Base-by-base conservation (phyloP, 352 stramenopile species). In the Peronospora belbahrii region DNA sequence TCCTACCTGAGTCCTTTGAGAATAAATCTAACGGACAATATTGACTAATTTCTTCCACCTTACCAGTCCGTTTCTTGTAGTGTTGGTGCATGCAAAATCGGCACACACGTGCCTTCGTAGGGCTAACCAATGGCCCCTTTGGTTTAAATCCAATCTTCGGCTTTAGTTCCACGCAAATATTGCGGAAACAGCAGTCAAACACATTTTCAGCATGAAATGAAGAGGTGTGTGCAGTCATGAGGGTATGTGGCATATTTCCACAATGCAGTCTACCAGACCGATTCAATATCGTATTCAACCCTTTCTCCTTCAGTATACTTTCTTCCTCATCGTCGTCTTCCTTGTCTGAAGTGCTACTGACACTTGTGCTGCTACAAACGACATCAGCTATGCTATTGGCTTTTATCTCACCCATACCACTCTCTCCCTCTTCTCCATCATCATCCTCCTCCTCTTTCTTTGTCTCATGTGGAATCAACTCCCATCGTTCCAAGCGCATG, bases 11-110 rank as follows among this genome's bases (percentile, higher is more conserved):
- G 44, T 93, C 70, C 14, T 66, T 58, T 3, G 83, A 91, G 39
- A 92, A 95, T 25, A 95, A 54, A 56, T 88, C 78, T 38, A 92
- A 48, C 0, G 83, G 83, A 42, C 74, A 90, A 48, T 93, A 95
- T 56, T 79, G 59, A 34, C 83, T 95, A 44, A 88, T 73, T 43
- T 85, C 71, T 32, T 87, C 74, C 18, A 93, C 71, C 39, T 93
- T 91, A 32, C 72, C 78, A 15, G 69, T 53, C 8, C 55, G 45
- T 22, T 71, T 68, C 64, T 95, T 93, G 59, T 86, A 87, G 42
- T 88, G 75, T 42, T 95, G 83, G 60, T 95, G 83, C 82, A 95
- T 93, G 49, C 77, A 92, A 48, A 95, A 95, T 13, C 81, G 78
- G 35, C 82, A 89, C 9, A 83, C 72, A 8, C 57, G 47, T 23